A percentile compares a stretch with the other conserved stretches of the same genome.
Evolutionary conservation across 2,329 filamentous ascomycete species (phyloP).

Genomic region (Stemphylium beticola): DNA sequence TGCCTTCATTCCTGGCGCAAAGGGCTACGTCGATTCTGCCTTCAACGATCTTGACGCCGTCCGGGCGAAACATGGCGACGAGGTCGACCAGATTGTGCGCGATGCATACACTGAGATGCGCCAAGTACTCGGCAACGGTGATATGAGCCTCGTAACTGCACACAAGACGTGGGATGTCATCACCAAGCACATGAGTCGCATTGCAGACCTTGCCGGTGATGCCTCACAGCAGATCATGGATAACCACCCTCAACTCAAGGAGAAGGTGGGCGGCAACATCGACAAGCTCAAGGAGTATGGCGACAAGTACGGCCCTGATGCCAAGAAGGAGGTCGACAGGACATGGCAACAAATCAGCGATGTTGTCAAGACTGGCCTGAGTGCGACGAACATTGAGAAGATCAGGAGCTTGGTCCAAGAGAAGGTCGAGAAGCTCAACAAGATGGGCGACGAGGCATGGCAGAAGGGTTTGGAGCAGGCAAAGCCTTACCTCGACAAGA

Average conservation of each 20-base stretch:
- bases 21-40: constrained; percentile 69
- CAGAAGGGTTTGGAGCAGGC: constrained; percentile 73
- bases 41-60: constrained; percentile 76
- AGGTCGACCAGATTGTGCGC: constrained; percentile 71
- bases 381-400: constrained; percentile 60
- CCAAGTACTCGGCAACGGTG: constrained; percentile 64
- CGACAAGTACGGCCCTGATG: constrained; percentile 74
- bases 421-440: constrained; percentile 70
- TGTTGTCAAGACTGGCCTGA: constrained; percentile 67
- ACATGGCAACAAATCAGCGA: constrained; percentile 72
- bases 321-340: constrained; percentile 76
- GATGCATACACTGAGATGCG: constrained; percentile 73
- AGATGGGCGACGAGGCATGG: constrained; percentile 75
- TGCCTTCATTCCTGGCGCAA: constrained; percentile 73
- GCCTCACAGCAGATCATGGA: constrained; percentile 69
- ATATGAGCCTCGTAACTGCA: constrained; percentile 67
- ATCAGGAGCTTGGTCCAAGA: constrained; percentile 70
- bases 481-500: constrained; percentile 76
- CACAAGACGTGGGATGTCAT: constrained; percentile 67
- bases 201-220: constrained; percentile 68
- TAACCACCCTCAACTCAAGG: constrained; percentile 75
- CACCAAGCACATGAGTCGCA: constrained; percentile 64
- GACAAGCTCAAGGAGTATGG: constrained; percentile 73
- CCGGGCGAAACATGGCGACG: constrained; percentile 69
- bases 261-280: constrained; percentile 71